Conservation (phyloP, 2,329 filamentous ascomycete species). For the Phaeosphaeriaceae sp. region DNA sequence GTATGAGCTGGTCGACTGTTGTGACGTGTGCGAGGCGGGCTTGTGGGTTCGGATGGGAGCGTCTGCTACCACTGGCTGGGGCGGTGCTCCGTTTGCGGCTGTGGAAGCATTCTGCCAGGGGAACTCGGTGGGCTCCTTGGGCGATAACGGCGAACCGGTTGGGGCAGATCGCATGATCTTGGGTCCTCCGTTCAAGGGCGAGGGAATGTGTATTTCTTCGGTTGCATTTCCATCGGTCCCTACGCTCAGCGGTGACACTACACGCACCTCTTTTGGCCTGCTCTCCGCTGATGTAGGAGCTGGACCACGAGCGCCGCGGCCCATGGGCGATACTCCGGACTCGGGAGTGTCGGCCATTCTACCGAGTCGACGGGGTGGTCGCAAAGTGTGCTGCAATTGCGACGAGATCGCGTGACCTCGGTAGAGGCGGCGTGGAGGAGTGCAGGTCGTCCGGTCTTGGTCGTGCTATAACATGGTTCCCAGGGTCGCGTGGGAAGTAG, state of each 20-base stretch:
- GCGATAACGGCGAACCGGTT: conserved; percentile 36
- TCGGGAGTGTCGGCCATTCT: conserved; percentile 38
- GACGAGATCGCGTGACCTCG: conserved; percentile 6
- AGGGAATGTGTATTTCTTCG: conserved; percentile 18
- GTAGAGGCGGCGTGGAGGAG: conserved; percentile 12
- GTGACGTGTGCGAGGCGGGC: conserved; percentile 27
- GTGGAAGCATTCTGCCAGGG: conserved; percentile 40
- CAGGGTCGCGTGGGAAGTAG: not conserved
- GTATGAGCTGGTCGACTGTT: conserved; percentile 31
- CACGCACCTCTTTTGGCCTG: conserved; percentile 23
- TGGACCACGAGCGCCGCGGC: conserved; percentile 27
- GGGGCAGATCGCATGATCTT: conserved; percentile 39
- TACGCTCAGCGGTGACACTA: conserved; percentile 34
- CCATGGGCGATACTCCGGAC: conserved; percentile 35
- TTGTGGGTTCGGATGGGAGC: conserved; percentile 22
- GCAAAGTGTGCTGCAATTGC: not conserved
- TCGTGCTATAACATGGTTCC: conserved; percentile 21
- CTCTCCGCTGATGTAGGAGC: conserved; percentile 26
- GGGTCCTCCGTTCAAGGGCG: conserved; percentile 30
- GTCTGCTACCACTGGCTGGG: conserved; percentile 24
- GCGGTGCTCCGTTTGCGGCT: conserved; percentile 22
- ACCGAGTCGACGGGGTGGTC: not conserved
- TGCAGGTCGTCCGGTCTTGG: conserved; percentile 11
- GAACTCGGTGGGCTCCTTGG: conserved; percentile 43
- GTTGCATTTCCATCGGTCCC: conserved; percentile 27